Evolutionary conservation across 2,329 filamentous ascomycete genomes (phyloP).

Genomic region (Exserohilum turcica): DNA sequence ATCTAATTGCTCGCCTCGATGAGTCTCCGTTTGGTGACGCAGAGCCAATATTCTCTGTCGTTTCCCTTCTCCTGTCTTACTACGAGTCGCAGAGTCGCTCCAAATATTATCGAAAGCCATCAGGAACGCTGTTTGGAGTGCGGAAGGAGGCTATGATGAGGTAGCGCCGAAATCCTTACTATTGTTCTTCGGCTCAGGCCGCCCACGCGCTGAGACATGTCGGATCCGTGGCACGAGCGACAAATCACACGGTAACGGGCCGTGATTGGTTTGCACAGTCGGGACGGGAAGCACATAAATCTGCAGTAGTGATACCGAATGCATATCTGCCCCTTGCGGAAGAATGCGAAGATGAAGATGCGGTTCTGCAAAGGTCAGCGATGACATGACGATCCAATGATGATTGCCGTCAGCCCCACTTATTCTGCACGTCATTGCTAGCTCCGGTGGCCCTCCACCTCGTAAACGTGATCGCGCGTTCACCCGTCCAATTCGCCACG

Average conservation of each 20-base stretch:
- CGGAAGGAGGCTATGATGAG: slow-evolving; percentile 10
- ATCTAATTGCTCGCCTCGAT: slow-evolving; percentile 3
- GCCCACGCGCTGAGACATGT: slow-evolving; percentile 25
- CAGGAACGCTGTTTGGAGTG: slow-evolving; percentile 18
- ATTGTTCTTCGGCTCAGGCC: slow-evolving; percentile 39
- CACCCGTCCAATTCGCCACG: slow-evolving; percentile 14
- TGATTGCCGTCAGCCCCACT: slow-evolving; percentile 2
- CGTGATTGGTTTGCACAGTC: neutral
- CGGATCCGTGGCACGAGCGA: neutral
- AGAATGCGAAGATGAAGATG: neutral
- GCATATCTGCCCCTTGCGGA: neutral
- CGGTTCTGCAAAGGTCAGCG: neutral
- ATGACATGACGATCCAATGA: slow-evolving; percentile 1
- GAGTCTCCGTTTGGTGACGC: slow-evolving; percentile 3
- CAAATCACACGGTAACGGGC: neutral
- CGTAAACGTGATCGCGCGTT: slow-evolving; percentile 28
- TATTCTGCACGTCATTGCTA: slow-evolving; percentile 22
- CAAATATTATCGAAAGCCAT: neutral
- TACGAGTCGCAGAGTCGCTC: slow-evolving; percentile 4
- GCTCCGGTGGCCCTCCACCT: slow-evolving; percentile 1
- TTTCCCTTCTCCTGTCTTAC: slow-evolving; percentile 19
- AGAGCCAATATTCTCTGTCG: slow-evolving; percentile 10
- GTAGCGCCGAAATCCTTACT: slow-evolving; percentile 35
- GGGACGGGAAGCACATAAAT: neutral
- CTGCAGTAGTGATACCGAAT: neutral